Percentiles rank a stretch among this genome's conserved stretches.
These are phyloP conservation scores for Raphanus sativus DNA, from an alignment of 345 rosid genomes.

Conservation along the genomic window DNA sequence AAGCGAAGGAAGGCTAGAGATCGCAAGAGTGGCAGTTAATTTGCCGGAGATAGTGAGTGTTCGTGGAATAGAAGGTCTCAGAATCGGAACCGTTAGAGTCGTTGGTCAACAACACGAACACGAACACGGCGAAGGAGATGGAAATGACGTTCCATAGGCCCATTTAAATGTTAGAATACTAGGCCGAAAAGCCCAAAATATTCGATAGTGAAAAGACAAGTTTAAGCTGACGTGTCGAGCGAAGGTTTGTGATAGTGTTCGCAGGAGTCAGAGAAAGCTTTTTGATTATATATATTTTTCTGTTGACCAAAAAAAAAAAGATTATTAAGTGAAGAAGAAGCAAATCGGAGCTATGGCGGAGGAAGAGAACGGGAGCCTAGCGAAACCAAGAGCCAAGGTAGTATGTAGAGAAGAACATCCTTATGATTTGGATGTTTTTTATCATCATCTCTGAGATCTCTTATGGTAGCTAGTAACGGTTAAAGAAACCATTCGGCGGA, in stretches of 20 bases:
- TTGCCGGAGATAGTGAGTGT: slow-evolving; percentile 29
- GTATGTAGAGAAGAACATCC: neutral
- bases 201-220: neutral
- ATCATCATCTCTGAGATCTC: neutral
- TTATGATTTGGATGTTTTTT: neutral
- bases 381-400: slow-evolving; percentile 25
- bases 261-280: neutral
- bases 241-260: neutral
- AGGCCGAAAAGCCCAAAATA: slow-evolving; percentile 1
- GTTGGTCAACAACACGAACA: neutral
- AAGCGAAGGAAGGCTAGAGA: slow-evolving; percentile 42
- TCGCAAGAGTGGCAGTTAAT: slow-evolving; percentile 19
- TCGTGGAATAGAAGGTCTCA: slow-evolving; percentile 25
- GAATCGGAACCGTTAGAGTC: slow-evolving; percentile 19
- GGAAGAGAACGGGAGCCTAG: slow-evolving; percentile 16
- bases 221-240: neutral
- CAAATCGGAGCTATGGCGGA: slow-evolving; percentile 13
- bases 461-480: neutral
- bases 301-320: too few relatives aligned
- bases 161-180: neutral
- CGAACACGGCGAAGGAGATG: neutral
- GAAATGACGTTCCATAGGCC: slow-evolving; percentile 11
- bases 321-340: neutral
- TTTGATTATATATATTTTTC: neutral
- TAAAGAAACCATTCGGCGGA: neutral